Evolutionary conservation across 1,139 yeast genomes (phyloP), one percentile per base, ranked within the genome.

Genomic region (Trichomonascaceae sp.): DNA sequence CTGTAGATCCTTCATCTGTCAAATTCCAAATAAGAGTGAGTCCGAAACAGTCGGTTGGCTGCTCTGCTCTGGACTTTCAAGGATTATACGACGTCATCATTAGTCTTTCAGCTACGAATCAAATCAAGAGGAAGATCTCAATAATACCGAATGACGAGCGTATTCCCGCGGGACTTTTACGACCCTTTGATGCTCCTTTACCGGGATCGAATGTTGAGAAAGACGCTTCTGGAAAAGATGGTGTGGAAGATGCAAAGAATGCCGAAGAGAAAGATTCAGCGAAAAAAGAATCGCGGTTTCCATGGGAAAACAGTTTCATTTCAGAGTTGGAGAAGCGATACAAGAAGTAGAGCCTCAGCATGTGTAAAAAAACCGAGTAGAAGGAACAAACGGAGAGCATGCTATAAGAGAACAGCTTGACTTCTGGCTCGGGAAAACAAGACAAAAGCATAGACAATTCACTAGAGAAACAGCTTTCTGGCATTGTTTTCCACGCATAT

Each of bases 271-370:
- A 22, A 6, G 50, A 47, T 5, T 17, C 41, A 1, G 18, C 30
- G 13, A 20, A 38, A 15, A 38, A 44, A 22, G 10, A 22, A 13
- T 39, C 59, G 58, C 27, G 53, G 48, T 66, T 65, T 55, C 66
- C 59, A 22, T 66, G 70, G 69, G 68, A 66, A 46, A 65, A 63
- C 54, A 64, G 65, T 30, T 55, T 63, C 24, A 60, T 64, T n/a
- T 55, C 55, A 17, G 53, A 61, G 39, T 53, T 62, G 46, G 55
- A 59, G 43, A 55, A 53, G 36, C 43, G 53, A 41, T 39, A 49
- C 19, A 50, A 48, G 44, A 55, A 50, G 45, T 50, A 44, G 36
- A 20, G n/a, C n/a, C n/a, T n/a, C n/a, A n/a, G n/a, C n/a, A n/a
- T n/a, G n/a, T n/a, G n/a, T 2, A 10, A 27, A 27, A 27, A 3